Base-by-base conservation (phyloP, 108 stramenopile genomes). In the Cyclotella sp. region DNA sequence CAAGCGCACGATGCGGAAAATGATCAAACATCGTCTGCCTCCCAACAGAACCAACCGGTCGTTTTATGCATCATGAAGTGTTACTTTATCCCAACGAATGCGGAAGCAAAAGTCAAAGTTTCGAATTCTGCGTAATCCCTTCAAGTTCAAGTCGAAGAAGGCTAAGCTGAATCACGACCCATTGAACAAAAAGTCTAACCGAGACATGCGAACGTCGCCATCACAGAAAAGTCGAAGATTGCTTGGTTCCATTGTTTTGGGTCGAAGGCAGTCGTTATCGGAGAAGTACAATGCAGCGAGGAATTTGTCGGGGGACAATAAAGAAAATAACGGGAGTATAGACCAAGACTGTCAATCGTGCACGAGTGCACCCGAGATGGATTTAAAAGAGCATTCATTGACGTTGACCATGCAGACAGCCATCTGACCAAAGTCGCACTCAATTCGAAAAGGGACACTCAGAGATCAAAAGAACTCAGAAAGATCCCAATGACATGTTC, bases 401-500 rank as follows among this genome's bases (percentile, higher is more conserved):
- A 21, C 8, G 11, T 12, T 12, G 24, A 57, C 1, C 12, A 19
- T 12, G 21, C 0, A 19, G 55, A 6, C 55, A 57, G 22, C 24
- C 55, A 21, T 26, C 24, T 24, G n/a, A 13, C 29, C 60, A 39
- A 61, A 6, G 34, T 34, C 34, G 34, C 34, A 34, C 34, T 51
- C 49, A 51, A 3, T 19, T 51, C 49, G 19, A 51, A 51, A 3
- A 51, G n/a, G 18, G 19, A 3, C 18, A 51, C 49, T 6, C 3
- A 44, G 43, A 13, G 15, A 44, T 16, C 43, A 64, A 64, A 46
- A 30, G 34, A 39, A 39, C 30, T 30, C 18, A 64, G 12, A 16
- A 64, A 64, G 63, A 41, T 62, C 16, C 34, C 30, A n/a, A 62
- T 62, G 61, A 62, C 61, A 6, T 64, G 63, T 21, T 64, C 63